Base-by-base conservation (phyloP, 176 grass and related monocot genomes). In the Saccharum spontaneum region DNA sequence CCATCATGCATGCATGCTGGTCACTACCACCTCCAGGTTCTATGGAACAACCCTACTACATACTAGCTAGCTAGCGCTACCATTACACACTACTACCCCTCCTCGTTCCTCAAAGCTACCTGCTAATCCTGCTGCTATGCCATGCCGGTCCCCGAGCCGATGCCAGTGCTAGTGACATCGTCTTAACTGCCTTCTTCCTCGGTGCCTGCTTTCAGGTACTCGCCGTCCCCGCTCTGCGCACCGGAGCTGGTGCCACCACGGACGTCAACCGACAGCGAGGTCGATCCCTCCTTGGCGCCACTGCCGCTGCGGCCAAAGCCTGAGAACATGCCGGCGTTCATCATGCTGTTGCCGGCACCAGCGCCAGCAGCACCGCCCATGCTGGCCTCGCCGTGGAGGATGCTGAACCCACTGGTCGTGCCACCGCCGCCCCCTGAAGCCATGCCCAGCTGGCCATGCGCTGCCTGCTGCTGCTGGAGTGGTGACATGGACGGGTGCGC, bases 301-400 rank as follows among this genome's bases (percentile, higher is more conserved):
- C 74, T 82, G 74, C 87, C 76, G 68, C 83, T 66, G 43, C 97
- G 87, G 14, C 86, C 88, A 4, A 88, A 97, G 87, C 95, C 94
- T 0, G 90, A 59, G 73, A 96, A 99, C 22, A 95, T 80, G 75
- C 93, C 83, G 11, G 93, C 69, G 73, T 87, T 87, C 78, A 96
- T 86, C 85, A 95, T 89, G 76, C 61, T 87, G 81, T 88, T 81
- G 71, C 83, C 82, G 4, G 54, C 62, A 43, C 88, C 94, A 4
- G 8, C 81, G 1, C 75, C 85, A 28, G 72, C 83, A 52, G 18
- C 55, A 20, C 65, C 86, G 68, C 97, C 97, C 66, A 97, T 92
- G 82, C 94, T 92, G 28, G 88, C 86, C 76, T 99, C 97, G 1
- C 91, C 92, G 22, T 99, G 97, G 33, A 99, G 92, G 79, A 99